These are phyloP conservation scores for Parsonsia alboflavescens DNA, from an alignment of 257 asterid species.

Conservation along the genomic window DNA sequence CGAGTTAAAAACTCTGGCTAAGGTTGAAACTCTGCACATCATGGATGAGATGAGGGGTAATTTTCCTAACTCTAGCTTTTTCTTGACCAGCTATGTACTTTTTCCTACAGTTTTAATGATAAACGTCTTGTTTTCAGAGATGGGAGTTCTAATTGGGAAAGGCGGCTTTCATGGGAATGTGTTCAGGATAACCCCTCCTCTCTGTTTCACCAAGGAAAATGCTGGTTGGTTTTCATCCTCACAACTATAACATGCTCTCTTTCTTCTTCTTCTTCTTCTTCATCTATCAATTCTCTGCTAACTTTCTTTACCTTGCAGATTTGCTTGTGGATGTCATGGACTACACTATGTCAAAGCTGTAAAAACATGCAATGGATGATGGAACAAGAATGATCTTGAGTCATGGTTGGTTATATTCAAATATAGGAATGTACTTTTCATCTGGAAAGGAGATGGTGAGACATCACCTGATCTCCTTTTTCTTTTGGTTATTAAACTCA, in stretches of 20 bases:
- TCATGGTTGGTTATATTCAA: background rate
- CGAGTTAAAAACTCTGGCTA: constrained; percentile 71
- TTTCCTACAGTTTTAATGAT: background rate
- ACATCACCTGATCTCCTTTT: constrained; percentile 39
- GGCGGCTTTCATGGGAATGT: constrained; percentile 92
- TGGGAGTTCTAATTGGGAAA: constrained; percentile 86
- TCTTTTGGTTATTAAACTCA: background rate
- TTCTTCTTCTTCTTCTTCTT: background rate
- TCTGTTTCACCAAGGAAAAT: constrained; percentile 87
- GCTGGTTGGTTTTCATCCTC: constrained; percentile 47
- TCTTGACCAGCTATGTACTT: too few species aligned
- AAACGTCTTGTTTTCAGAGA: constrained; percentile 35
- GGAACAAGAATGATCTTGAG: background rate
- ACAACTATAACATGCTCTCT: background rate
- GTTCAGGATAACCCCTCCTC: constrained; percentile 90
- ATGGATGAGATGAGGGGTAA: constrained; percentile 86
- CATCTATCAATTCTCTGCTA: background rate
- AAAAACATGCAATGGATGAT: constrained; percentile 5
- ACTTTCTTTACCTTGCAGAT: constrained; percentile 32
- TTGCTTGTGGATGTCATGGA: constrained; percentile 75
- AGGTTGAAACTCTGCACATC: constrained; percentile 54
- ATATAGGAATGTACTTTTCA: background rate
- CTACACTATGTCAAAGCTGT: constrained; percentile 53
- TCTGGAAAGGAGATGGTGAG: constrained; percentile 37
- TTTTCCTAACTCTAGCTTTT: constrained; percentile 5